phyloP scores from a whole-genome alignment of 371 early-diverging fungal genomes.

The Circinella minor region DNA sequence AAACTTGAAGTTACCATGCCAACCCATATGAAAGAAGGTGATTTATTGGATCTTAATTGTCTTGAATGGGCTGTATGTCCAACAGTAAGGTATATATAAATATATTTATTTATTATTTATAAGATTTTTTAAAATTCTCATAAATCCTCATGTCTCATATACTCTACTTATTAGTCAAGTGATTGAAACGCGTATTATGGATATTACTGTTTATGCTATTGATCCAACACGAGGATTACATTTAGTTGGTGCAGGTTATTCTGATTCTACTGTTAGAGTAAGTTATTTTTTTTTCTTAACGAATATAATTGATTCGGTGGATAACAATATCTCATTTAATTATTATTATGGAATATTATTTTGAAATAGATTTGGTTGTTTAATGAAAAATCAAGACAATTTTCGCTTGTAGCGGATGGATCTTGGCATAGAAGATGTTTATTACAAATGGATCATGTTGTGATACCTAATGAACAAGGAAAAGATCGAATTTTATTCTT shows the following conservation, averaged over 20 bases:
- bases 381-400: constrained; percentile 53
- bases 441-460: constrained; percentile 54
- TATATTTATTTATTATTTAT: not conserved
- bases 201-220: constrained; percentile 49
- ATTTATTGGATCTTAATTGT: constrained; percentile 37
- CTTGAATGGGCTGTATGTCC: constrained; percentile 60
- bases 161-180: constrained; percentile 31
- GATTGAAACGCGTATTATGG: constrained; percentile 66
- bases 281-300: constrained; percentile 5
- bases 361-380: constrained; percentile 51
- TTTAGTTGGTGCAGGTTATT: constrained; percentile 62
- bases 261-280: constrained; percentile 63
- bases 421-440: constrained; percentile 64
- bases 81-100: constrained; percentile 35
- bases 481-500: constrained; percentile 50
- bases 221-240: constrained; percentile 44
- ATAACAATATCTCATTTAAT: not conserved
- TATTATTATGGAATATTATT: not conserved
- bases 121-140: no score
- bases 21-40: not conserved
- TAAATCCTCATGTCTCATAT: not conserved
- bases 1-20: constrained; percentile 38
- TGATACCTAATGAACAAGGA: constrained; percentile 25
- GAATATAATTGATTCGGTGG: no score
- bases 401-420: constrained; percentile 58